Conservation (phyloP, 2,329 filamentous ascomycete species). For the Diplodia corticola region DNA sequence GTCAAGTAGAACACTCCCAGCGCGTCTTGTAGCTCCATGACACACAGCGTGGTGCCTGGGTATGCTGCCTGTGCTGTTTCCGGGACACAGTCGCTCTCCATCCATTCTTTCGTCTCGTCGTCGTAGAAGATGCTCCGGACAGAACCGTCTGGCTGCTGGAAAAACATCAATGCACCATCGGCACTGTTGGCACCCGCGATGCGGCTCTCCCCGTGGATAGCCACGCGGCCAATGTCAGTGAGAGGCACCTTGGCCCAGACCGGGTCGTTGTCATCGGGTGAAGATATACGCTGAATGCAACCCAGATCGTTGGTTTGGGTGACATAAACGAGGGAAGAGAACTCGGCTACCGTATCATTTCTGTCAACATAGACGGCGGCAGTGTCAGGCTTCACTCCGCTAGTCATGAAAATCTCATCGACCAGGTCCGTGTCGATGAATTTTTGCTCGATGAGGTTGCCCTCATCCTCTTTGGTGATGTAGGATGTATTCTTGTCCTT, state of each 20-base stretch:
- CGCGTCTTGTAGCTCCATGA: not conserved
- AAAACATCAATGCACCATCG: not conserved
- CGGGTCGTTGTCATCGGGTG: not conserved
- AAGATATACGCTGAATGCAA: not conserved
- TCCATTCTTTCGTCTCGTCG: not conserved
- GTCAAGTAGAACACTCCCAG: not conserved
- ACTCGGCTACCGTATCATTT: not conserved
- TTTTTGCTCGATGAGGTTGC: not conserved
- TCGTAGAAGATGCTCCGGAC: not conserved
- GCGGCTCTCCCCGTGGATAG: not conserved
- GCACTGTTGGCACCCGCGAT: not conserved
- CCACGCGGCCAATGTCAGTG: not conserved
- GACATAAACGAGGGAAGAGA: not conserved
- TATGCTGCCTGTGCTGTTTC: not conserved
- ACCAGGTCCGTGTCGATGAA: not conserved
- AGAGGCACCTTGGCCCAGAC: not conserved
- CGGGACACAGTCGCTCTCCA: not conserved
- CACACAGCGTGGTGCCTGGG: not conserved
- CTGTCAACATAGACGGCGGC: not conserved
- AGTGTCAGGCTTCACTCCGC: not conserved
- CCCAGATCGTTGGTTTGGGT: not conserved
- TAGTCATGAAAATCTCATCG: not conserved
- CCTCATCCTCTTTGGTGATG: not conserved
- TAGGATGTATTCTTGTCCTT: not conserved
- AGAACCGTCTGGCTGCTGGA: not conserved